phyloP scores from a whole-genome alignment of 2,329 filamentous ascomycete genomes.

The Epichloe festucae region DNA sequence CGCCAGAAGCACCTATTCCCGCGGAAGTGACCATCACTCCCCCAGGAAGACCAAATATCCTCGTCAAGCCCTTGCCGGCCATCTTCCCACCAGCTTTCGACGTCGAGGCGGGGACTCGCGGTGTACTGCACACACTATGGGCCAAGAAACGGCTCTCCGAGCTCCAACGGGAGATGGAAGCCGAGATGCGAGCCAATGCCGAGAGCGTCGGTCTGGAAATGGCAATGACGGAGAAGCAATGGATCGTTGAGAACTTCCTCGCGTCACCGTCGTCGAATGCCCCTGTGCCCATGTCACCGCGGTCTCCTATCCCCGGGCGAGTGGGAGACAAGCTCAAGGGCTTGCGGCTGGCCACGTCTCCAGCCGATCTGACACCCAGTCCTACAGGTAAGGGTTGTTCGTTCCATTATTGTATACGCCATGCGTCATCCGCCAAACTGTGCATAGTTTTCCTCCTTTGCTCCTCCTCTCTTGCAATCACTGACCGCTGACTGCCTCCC shows the following conservation, averaged over 20 bases:
- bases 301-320: constrained; percentile 52
- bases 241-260: constrained; percentile 69
- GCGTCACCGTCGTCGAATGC: constrained; percentile 16
- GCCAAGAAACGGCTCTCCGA: constrained; percentile 68
- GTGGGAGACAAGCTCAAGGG: constrained; percentile 68
- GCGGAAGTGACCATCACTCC: constrained; percentile 54
- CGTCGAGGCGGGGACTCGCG: constrained; percentile 58
- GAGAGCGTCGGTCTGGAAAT: constrained; percentile 79
- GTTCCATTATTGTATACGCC: no score
- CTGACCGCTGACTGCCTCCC: not conserved
- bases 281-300: constrained; percentile 35
- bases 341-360: constrained; percentile 62
- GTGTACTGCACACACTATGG: constrained; percentile 83
- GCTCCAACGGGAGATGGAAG: constrained; percentile 62
- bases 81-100: constrained; percentile 72
- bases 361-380: constrained; percentile 45
- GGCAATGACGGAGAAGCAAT: constrained; percentile 69
- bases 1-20: constrained; percentile 58
- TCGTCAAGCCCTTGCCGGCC: constrained; percentile 70
- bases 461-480: not conserved
- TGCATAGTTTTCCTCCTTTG: not conserved
- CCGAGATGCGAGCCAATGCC: constrained; percentile 58
- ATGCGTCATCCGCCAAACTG: no score
- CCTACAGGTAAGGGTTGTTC: constrained; percentile 32
- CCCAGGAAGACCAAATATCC: constrained; percentile 26